phyloP scores from a whole-genome alignment of 495 filamentous ascomycete species.

The Penicillium angulare region DNA sequence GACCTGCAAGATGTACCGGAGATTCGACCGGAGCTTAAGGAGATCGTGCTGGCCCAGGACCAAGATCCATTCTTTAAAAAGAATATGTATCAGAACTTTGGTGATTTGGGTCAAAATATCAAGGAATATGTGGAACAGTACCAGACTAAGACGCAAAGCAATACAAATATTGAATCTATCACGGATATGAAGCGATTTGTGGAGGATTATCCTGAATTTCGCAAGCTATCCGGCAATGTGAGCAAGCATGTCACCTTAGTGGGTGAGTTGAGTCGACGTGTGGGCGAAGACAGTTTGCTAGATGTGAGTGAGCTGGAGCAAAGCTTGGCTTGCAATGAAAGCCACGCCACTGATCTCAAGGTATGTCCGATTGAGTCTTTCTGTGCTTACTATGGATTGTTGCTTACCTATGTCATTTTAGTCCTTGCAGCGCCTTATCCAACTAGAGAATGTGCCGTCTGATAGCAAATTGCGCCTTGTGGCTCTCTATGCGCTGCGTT shows the following conservation, averaged over 20 bases:
- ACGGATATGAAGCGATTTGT: constrained; percentile 99
- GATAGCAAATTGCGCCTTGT: constrained; percentile 84
- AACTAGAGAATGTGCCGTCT: constrained; percentile 66
- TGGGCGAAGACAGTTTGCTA: constrained; percentile 78
- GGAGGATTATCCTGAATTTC: constrained; percentile 96
- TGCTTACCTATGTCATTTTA: constrained; percentile 25
- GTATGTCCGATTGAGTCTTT: constrained; percentile 41
- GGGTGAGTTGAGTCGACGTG: constrained; percentile 83
- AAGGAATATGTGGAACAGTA: constrained; percentile 99
- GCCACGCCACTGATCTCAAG: constrained; percentile 82
- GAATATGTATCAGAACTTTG: constrained; percentile 99
- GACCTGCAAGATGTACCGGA: constrained; percentile 86
- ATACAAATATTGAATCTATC: constrained; percentile 93
- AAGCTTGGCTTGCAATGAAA: constrained; percentile 94
- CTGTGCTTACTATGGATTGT: background rate
- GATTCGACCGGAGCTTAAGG: constrained; percentile 84
- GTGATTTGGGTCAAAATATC: constrained; percentile 94
- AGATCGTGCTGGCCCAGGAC: constrained; percentile 94
- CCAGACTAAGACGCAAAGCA: constrained; percentile 89
- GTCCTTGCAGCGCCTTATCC: constrained; percentile 83
- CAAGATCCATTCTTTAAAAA: constrained; percentile 99
- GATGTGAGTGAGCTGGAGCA: constrained; percentile 97
- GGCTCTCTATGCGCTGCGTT: constrained; percentile 89
- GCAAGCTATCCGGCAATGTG: constrained; percentile 94
- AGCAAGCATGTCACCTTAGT: constrained; percentile 98